A percentile compares a stretch with the other conserved stretches of the same genome.
Conservation (phyloP, 306 rosid genomes). For the Neltuma alba region DNA sequence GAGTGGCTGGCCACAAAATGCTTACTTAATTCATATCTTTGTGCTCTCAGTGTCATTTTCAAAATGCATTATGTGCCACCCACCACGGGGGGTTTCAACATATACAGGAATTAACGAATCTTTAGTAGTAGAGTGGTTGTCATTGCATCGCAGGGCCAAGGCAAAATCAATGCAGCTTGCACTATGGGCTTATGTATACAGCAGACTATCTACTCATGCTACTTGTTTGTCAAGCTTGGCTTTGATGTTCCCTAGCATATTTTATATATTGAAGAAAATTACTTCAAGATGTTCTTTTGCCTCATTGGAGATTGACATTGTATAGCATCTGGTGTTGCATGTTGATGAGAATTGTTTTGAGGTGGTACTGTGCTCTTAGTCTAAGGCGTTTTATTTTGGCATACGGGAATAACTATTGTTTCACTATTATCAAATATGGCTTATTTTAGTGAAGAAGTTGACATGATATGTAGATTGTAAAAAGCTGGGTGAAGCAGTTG, state of each 20-base stretch:
- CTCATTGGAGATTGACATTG: background rate
- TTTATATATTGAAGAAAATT: constrained; percentile 8
- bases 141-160: background rate
- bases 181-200: background rate
- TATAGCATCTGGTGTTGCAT: background rate
- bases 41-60: too few species aligned
- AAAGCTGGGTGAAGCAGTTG: constrained; percentile 69
- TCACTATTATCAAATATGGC: background rate
- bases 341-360: constrained; percentile 21
- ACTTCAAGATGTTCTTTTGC: constrained; percentile 22
- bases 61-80: background rate
- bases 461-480: constrained; percentile 62
- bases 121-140: background rate
- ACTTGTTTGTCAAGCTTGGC: background rate
- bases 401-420: constrained; percentile 22
- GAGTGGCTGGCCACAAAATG: too few species aligned
- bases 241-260: background rate
- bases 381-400: background rate
- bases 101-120: background rate
- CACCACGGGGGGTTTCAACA: background rate
- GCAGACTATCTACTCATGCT: background rate
- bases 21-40: too few species aligned
- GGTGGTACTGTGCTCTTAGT: constrained; percentile 8
- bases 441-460: constrained; percentile 34
- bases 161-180: background rate